Evolutionary conservation across 2,329 filamentous ascomycete species (phyloP).

Genomic region (Talaromyces sp.): DNA sequence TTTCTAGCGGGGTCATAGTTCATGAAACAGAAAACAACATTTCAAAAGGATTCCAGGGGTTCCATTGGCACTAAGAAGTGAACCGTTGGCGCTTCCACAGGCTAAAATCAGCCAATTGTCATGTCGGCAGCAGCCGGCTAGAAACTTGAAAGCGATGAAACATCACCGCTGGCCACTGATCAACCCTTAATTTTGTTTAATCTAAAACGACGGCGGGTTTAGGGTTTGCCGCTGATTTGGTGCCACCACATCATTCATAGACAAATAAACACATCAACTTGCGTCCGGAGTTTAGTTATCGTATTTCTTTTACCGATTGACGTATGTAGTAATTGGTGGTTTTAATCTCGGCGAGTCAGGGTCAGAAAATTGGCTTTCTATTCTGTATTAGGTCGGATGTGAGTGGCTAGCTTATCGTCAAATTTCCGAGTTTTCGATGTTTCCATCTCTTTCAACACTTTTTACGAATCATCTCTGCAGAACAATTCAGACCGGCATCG

Average conservation of each 20-base stretch:
- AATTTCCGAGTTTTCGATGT: neutral
- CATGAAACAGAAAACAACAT: neutral
- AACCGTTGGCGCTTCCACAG: constrained; percentile 1
- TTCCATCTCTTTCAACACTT: neutral
- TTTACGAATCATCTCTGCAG: neutral
- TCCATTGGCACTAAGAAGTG: neutral
- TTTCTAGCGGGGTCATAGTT: neutral
- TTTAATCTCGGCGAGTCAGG: neutral
- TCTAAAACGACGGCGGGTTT: constrained; percentile 4
- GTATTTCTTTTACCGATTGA: neutral
- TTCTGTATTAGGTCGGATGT: neutral
- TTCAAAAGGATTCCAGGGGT: neutral
- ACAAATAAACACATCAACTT: neutral
- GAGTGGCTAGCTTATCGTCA: neutral
- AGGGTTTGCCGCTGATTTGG: neutral
- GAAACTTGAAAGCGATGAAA: constrained; percentile 2
- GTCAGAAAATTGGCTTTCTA: neutral
- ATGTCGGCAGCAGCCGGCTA: neutral
- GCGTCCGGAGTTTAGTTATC: neutral
- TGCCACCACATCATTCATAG: neutral
- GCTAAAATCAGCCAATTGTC: neutral
- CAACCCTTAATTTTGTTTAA: neutral
- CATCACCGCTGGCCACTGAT: neutral
- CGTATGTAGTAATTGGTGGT: neutral
- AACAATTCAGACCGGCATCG: neutral